Evolutionary conservation across 176 grass and related monocot genomes (phyloP).

Genomic region (Themeda triandra): DNA sequence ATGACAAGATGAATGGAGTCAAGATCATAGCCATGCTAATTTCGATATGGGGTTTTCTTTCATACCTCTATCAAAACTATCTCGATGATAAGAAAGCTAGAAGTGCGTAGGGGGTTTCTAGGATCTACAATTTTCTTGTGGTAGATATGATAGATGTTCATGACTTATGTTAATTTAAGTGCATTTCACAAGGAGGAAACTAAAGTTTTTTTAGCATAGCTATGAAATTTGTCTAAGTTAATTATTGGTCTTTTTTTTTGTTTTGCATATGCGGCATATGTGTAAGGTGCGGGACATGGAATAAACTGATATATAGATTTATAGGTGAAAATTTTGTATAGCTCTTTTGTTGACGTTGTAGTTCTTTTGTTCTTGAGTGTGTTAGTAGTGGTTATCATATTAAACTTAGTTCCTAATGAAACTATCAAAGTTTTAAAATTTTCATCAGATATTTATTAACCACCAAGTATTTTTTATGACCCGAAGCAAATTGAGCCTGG

Average conservation of each 20-base stretch:
- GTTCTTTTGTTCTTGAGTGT: neutral
- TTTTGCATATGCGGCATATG: neutral
- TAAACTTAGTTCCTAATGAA: neutral
- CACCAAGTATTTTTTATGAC: neutral
- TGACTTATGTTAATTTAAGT: slow-evolving; percentile 12
- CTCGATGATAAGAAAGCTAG: slow-evolving; percentile 49
- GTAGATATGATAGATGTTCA: slow-evolving; percentile 9
- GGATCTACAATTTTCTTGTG: neutral
- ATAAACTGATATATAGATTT: slow-evolving; percentile 7
- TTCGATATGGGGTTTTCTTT: slow-evolving; percentile 76
- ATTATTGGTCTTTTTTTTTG: neutral
- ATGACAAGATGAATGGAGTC: slow-evolving; percentile 66
- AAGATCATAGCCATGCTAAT: slow-evolving; percentile 73
- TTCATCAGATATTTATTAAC: neutral
- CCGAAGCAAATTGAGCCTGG: too few species aligned
- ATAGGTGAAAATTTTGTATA: neutral
- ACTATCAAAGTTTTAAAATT: neutral
- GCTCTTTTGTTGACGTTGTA: neutral
- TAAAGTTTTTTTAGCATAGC: neutral
- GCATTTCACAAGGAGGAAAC: neutral
- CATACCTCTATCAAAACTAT: slow-evolving; percentile 77
- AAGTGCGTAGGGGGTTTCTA: slow-evolving; percentile 24
- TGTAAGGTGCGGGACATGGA: neutral
- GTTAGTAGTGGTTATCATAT: neutral
- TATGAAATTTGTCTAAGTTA: neutral